phyloP scores from a whole-genome alignment of 140 eudicot genomes.

The Erigeron philadelphicus region DNA sequence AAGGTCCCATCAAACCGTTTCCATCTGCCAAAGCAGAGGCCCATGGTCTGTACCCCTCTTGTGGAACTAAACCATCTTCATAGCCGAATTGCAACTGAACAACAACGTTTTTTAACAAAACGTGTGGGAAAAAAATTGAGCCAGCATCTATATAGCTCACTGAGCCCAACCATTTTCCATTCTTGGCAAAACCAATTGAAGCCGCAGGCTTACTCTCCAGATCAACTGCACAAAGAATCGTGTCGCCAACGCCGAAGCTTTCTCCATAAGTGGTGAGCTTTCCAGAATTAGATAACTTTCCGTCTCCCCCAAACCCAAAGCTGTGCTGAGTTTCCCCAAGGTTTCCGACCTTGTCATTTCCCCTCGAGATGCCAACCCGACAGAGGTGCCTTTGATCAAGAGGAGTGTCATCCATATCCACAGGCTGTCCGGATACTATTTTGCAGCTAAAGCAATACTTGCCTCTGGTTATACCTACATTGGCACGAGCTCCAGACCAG shows the following conservation, averaged over 20 bases:
- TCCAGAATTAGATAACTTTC: conserved; percentile 51
- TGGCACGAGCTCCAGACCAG: conserved; percentile 89
- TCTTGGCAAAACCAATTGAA: conserved; percentile 52
- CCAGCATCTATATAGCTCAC: conserved; percentile 40
- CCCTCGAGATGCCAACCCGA: conserved; percentile 61
- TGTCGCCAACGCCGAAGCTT: conserved; percentile 54
- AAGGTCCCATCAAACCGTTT: conserved; percentile 51
- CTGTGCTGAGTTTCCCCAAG: conserved; percentile 61
- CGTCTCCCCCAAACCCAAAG: conserved; percentile 59
- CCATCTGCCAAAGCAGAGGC: conserved; percentile 50
- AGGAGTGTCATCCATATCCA: conserved; percentile 59
- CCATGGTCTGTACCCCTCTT: conserved; percentile 64
- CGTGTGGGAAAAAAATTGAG: conserved; percentile 53
- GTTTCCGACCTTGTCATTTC: conserved; percentile 46
- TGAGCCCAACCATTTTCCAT: conserved; percentile 63
- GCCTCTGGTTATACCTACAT: conserved; percentile 49
- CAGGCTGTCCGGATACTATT: conserved; percentile 45
- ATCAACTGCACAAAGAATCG: conserved; percentile 56
- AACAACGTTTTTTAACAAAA: conserved; percentile 55
- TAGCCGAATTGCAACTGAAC: conserved; percentile 57
- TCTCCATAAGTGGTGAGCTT: conserved; percentile 49
- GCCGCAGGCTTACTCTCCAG: conserved; percentile 48
- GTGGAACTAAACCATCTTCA: conserved; percentile 58
- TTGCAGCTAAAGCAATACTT: conserved; percentile 68
- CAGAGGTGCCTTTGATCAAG: conserved; percentile 46